These are phyloP conservation scores for Agaricus blazei DNA, from an alignment of 768 basidiomycete genomes.

Conservation along the genomic window DNA sequence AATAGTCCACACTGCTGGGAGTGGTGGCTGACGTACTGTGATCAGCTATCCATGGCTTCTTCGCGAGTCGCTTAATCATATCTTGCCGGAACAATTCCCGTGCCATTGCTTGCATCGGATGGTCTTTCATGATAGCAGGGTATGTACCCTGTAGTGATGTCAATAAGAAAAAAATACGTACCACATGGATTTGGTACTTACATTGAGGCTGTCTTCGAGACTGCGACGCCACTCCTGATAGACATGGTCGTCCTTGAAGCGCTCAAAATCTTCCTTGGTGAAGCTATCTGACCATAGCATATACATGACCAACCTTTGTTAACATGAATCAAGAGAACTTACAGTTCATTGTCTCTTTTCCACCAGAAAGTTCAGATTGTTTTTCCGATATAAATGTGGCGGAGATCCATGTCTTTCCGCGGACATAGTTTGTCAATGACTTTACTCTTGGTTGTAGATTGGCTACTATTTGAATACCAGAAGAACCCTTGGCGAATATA, in stretches of 20 bases:
- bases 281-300: constrained; percentile 33
- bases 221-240: constrained; percentile 44
- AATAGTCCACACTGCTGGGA: neutral
- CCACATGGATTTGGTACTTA: constrained; percentile 18
- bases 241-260: constrained; percentile 42
- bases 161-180: neutral
- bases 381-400: constrained; percentile 36
- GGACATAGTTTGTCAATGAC: constrained; percentile 49
- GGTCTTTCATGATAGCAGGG: constrained; percentile 35
- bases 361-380: constrained; percentile 32
- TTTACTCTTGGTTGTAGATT: constrained; percentile 49
- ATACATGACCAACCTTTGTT: neutral
- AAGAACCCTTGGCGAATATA: constrained; percentile 43
- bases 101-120: constrained; percentile 29
- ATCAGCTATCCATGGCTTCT: constrained; percentile 59
- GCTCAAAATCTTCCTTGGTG: constrained; percentile 44
- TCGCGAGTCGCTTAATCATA: constrained; percentile 46
- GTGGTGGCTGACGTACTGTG: constrained; percentile 28
- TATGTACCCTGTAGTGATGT: constrained; percentile 28
- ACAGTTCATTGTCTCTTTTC: constrained; percentile 41
- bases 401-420: constrained; percentile 56
- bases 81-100: constrained; percentile 31
- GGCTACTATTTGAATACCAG: constrained; percentile 57
- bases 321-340: constrained; percentile 1
- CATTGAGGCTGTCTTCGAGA: constrained; percentile 47